Percentiles rank a stretch among this genome's conserved stretches.
Conservation (phyloP, 2,329 filamentous ascomycete species). For the Microsporum canis region DNA sequence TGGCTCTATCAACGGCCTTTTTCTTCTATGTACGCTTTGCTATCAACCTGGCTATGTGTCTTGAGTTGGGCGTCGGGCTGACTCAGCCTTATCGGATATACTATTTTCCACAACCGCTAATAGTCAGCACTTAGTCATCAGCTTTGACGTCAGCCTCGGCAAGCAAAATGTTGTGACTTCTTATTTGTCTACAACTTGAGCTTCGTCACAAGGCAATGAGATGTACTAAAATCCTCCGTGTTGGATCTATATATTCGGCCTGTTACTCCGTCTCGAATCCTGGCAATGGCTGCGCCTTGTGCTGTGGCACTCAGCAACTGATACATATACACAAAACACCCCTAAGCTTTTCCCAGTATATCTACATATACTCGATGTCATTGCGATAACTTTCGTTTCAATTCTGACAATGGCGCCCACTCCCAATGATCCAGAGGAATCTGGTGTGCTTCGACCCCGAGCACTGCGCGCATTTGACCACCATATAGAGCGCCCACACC, state of each 20-base stretch:
- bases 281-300: background rate
- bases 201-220: background rate
- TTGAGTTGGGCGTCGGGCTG: background rate
- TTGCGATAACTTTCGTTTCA: background rate
- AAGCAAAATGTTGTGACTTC: background rate
- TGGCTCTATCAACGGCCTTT: background rate
- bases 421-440: conserved; percentile 10
- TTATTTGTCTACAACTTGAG: background rate
- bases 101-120: background rate
- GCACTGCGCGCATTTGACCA: conserved; percentile 7
- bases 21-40: background rate
- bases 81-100: background rate
- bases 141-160: background rate
- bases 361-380: background rate
- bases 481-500: background rate
- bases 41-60: background rate
- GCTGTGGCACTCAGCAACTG: background rate
- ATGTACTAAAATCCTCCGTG: background rate
- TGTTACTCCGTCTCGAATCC: background rate
- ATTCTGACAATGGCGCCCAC: background rate
- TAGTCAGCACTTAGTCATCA: background rate
- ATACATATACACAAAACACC: background rate
- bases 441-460: conserved; percentile 10
- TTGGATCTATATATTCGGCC: background rate
- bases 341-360: background rate